These are phyloP conservation scores for Lonicera japonica DNA, from an alignment of 129 eudicot genomes.

Conservation along the genomic window DNA sequence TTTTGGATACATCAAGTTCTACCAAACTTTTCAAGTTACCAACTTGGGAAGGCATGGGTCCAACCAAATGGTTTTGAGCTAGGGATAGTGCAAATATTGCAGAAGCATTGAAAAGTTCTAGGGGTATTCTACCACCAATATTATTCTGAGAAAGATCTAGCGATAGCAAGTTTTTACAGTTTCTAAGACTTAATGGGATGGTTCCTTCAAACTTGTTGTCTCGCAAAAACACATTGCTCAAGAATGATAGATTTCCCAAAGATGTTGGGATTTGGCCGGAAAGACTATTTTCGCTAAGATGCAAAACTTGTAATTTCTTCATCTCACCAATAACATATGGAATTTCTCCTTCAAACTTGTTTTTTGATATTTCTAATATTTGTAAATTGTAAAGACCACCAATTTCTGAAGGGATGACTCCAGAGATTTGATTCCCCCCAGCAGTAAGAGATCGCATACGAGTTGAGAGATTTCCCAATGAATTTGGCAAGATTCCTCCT, in stretches of 20 bases:
- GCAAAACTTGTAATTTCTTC: neutral
- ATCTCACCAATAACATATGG: constrained; percentile 12
- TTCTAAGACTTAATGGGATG: constrained; percentile 4
- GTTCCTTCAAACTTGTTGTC: constrained; percentile 3
- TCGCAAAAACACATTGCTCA: neutral
- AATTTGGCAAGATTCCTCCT: constrained; percentile 19
- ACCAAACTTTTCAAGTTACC: neutral
- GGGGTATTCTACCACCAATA: neutral
- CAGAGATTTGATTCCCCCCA: constrained; percentile 1
- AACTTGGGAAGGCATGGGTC: neutral
- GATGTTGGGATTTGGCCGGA: constrained; percentile 14
- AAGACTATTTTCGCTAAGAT: neutral
- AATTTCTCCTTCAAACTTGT: constrained; percentile 2
- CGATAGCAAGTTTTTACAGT: neutral
- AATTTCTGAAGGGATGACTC: constrained; percentile 18
- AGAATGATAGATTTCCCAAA: constrained; percentile 9
- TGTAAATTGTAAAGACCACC: constrained; percentile 7
- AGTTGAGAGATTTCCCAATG: constrained; percentile 7
- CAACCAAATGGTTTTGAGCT: neutral
- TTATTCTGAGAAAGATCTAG: constrained; percentile 9
- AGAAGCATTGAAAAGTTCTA: neutral
- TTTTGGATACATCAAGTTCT: neutral
- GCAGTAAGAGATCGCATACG: neutral
- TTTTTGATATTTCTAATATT: neutral
- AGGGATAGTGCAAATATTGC: neutral